Conservation (phyloP, 1,139 yeast species). For the Geotrichum restrictum region DNA sequence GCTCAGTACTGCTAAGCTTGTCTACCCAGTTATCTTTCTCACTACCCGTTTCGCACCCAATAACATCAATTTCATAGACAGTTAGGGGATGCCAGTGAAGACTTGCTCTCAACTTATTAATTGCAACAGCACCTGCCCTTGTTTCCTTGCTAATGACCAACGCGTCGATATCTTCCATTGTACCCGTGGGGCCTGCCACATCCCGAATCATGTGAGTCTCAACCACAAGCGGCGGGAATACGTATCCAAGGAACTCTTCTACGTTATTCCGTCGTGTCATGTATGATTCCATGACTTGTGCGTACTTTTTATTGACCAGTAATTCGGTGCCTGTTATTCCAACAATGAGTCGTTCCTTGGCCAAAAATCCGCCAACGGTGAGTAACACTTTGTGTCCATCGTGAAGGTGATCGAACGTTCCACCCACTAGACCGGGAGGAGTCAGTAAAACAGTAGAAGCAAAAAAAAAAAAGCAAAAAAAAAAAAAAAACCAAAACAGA, state of each 20-base stretch:
- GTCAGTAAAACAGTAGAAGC: slow-evolving; percentile 25
- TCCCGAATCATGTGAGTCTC: slow-evolving; percentile 66
- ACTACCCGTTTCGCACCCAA: slow-evolving; percentile 50
- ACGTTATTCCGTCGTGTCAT: slow-evolving; percentile 50
- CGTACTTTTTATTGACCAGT: slow-evolving; percentile 68
- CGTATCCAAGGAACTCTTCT: slow-evolving; percentile 45
- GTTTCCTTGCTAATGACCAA: slow-evolving; percentile 82
- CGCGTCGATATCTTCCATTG: slow-evolving; percentile 68
- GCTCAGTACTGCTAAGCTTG: slow-evolving; percentile 77
- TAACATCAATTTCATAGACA: slow-evolving; percentile 61
- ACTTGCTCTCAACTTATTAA: slow-evolving; percentile 60
- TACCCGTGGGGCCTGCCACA: slow-evolving; percentile 91
- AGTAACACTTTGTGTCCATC: slow-evolving; percentile 89
- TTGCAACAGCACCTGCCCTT: slow-evolving; percentile 63
- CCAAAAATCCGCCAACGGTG: slow-evolving; percentile 64
- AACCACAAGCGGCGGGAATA: slow-evolving; percentile 45
- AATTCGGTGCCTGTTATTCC: slow-evolving; percentile 84
- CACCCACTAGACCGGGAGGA: slow-evolving; percentile 65
- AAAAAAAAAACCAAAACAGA: too few relatives aligned
- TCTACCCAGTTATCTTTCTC: slow-evolving; percentile 58
- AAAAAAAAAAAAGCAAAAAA: too few relatives aligned
- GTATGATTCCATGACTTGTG: slow-evolving; percentile 60
- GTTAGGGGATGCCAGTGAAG: slow-evolving; percentile 53
- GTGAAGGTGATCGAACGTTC: slow-evolving; percentile 95
- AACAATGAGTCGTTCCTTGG: slow-evolving; percentile 55